A percentile compares a stretch with the other conserved stretches of the same genome.
Conservation (phyloP, 2,329 filamentous ascomycete genomes). For the Pseudopyrenochaeta lycopersici region DNA sequence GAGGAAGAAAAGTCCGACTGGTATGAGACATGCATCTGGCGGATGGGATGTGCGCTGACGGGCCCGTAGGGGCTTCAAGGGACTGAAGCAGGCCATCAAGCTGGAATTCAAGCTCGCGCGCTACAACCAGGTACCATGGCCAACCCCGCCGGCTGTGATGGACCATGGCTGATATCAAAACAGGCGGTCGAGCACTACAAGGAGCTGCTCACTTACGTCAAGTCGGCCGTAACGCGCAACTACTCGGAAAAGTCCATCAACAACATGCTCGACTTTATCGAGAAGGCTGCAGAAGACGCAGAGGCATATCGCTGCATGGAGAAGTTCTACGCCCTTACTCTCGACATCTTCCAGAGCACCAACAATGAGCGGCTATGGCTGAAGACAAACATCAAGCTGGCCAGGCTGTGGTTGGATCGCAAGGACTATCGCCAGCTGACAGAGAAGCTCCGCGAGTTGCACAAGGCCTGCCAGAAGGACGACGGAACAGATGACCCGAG, state of each 20-base stretch:
- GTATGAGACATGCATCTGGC: slow-evolving; percentile 53
- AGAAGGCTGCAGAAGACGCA: slow-evolving; percentile 81
- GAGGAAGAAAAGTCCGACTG: slow-evolving; percentile 95
- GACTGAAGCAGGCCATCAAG: slow-evolving; percentile 97
- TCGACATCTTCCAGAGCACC: slow-evolving; percentile 93
- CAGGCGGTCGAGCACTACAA: slow-evolving; percentile 92
- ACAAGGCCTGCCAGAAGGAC: slow-evolving; percentile 84
- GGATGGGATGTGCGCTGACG: slow-evolving; percentile 23
- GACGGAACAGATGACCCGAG: slow-evolving; percentile 90
- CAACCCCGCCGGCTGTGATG: not conserved
- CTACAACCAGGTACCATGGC: slow-evolving; percentile 74
- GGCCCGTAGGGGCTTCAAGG: slow-evolving; percentile 81
- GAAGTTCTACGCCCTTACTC: slow-evolving; percentile 91
- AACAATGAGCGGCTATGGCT: slow-evolving; percentile 98
- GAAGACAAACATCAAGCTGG: slow-evolving; percentile 97
- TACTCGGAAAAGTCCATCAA: slow-evolving; percentile 99
- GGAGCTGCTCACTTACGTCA: slow-evolving; percentile 96
- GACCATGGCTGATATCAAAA: slow-evolving; percentile 26
- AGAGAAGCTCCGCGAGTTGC: slow-evolving; percentile 86
- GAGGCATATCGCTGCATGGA: slow-evolving; percentile 86
- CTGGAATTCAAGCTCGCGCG: slow-evolving; percentile 91
- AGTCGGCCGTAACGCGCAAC: slow-evolving; percentile 94
- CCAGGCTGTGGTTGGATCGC: slow-evolving; percentile 87
- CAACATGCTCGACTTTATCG: slow-evolving; percentile 98
- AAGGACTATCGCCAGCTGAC: slow-evolving; percentile 84